A percentile compares a stretch with the other conserved stretches of the same genome.
Evolutionary conservation across 1,284 basidiomycete genomes (phyloP).

Genomic region (Leccinum glutinopallens): DNA sequence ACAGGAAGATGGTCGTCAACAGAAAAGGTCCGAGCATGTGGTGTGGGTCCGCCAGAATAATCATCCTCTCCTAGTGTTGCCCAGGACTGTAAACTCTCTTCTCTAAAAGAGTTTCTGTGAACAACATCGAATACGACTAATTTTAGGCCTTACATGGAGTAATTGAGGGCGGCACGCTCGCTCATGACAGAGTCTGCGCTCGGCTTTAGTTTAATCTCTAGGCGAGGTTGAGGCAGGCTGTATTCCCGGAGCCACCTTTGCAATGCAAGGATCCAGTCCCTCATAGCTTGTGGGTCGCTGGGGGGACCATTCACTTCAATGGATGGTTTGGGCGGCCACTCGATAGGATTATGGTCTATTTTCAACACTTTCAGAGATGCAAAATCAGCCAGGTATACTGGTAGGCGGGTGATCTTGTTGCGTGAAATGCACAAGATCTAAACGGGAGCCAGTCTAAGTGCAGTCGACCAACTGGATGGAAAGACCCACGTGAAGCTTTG

Average conservation of each 20-base stretch:
- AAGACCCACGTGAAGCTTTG: conserved; percentile 70
- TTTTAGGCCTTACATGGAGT: conserved; percentile 44
- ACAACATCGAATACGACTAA: conserved; percentile 8
- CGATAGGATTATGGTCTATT: conserved; percentile 88
- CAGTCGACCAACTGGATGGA: conserved; percentile 9
- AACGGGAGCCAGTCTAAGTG: conserved; percentile 15
- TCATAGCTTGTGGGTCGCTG: conserved; percentile 56
- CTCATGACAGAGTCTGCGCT: conserved; percentile 48
- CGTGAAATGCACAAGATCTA: conserved; percentile 87
- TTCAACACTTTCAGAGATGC: conserved; percentile 79
- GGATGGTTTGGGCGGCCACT: conserved; percentile 80
- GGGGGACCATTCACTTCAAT: conserved; percentile 46
- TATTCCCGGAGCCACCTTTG: conserved; percentile 76
- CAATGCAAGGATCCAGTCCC: conserved; percentile 72
- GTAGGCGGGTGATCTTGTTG: conserved; percentile 83
- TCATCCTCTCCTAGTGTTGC: conserved; percentile 42
- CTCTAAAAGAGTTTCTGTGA: conserved; percentile 32
- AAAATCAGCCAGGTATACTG: conserved; percentile 79
- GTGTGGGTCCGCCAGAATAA: conserved; percentile 41
- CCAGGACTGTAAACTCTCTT: conserved; percentile 47
- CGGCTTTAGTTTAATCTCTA: conserved; percentile 35
- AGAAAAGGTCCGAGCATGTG: conserved; percentile 65
- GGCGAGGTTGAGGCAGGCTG: conserved; percentile 28
- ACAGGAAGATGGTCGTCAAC: conserved; percentile 59
- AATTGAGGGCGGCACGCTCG: conserved; percentile 44